Percentiles rank a stretch among this genome's conserved stretches.
phyloP scores from a whole-genome alignment of 2,329 filamentous ascomycete species.

The Paecilomyces variotii region DNA sequence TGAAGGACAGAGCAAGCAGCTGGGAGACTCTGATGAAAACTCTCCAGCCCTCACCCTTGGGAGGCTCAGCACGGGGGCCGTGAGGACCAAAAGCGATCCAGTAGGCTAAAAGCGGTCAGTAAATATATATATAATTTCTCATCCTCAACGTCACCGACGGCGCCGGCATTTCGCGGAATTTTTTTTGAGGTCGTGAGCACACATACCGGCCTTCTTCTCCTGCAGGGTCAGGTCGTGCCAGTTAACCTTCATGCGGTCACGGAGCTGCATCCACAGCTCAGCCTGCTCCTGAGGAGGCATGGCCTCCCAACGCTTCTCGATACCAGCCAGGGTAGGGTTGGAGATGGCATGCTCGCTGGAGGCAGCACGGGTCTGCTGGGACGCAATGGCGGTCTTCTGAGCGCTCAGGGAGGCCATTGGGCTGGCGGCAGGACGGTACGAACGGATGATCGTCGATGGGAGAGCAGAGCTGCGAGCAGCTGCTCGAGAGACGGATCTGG shows the following conservation, averaged over 20 bases:
- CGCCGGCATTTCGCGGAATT: background rate
- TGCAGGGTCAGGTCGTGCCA: constrained; percentile 92
- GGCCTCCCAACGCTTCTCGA: constrained; percentile 98
- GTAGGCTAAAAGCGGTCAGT: constrained; percentile 61
- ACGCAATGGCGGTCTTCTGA: constrained; percentile 26
- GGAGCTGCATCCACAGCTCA: constrained; percentile 95
- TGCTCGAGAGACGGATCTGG: constrained; percentile 39
- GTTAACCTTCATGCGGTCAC: constrained; percentile 97
- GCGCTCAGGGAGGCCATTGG: constrained; percentile 32
- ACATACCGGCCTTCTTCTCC: constrained; percentile 99
- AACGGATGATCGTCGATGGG: constrained; percentile 22
- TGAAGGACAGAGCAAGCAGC: constrained; percentile 59
- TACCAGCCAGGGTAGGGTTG: constrained; percentile 94
- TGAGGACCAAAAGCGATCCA: constrained; percentile 98
- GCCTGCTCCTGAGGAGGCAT: constrained; percentile 99
- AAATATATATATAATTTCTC: constrained; percentile 5
- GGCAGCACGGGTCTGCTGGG: constrained; percentile 47
- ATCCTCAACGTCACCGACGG: background rate
- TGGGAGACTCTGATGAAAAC: constrained; percentile 65
- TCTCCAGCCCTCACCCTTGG: constrained; percentile 77
- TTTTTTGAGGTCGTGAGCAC: background rate
- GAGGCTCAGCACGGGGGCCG: constrained; percentile 74
- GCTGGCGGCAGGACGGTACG: constrained; percentile 19
- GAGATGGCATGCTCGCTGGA: constrained; percentile 80
- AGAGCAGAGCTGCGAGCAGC: constrained; percentile 35